A percentile compares a stretch with the other conserved stretches of the same genome.
Evolutionary conservation across 768 basidiomycete species (phyloP).

Genomic region (Lactarius akahatsu): DNA sequence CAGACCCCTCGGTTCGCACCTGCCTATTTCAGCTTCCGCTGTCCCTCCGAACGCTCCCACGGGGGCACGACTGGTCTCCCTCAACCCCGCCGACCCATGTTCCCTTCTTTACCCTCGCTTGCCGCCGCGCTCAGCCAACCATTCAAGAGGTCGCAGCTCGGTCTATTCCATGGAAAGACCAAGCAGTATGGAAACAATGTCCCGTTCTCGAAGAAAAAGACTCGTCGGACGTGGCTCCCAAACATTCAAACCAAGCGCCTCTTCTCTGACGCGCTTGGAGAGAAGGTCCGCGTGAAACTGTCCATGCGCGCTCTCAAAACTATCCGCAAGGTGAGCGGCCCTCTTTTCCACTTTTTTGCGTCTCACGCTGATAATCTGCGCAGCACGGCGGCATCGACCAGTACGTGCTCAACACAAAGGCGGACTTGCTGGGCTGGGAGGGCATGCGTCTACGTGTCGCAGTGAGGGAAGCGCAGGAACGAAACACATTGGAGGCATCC

Average conservation of each 20-base stretch:
- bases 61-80: not conserved
- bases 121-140: slow-evolving; percentile 51
- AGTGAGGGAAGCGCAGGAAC: slow-evolving; percentile 36
- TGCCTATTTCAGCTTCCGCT: slow-evolving; percentile 19
- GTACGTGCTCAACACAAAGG: slow-evolving; percentile 44
- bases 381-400: slow-evolving; percentile 40
- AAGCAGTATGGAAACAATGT: slow-evolving; percentile 87
- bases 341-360: not conserved
- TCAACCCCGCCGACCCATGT: slow-evolving; percentile 32
- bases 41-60: slow-evolving; percentile 5
- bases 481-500: slow-evolving; percentile 11
- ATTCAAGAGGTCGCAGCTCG: slow-evolving; percentile 78
- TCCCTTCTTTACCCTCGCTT: slow-evolving; percentile 37
- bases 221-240: slow-evolving; percentile 83
- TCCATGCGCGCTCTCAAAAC: slow-evolving; percentile 76
- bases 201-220: slow-evolving; percentile 86
- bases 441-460: slow-evolving; percentile 43
- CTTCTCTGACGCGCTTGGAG: slow-evolving; percentile 61
- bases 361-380: not conserved
- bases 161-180: slow-evolving; percentile 79
- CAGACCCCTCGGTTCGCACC: slow-evolving; percentile 3
- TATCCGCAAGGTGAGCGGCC: slow-evolving; percentile 68
- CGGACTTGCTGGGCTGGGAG: slow-evolving; percentile 42
- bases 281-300: slow-evolving; percentile 62
- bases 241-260: slow-evolving; percentile 80